A percentile compares a stretch with the other conserved stretches of the same genome.
These are phyloP conservation scores for Sicyos baderoa DNA, from an alignment of 306 rosid genomes.

Conservation along the genomic window DNA sequence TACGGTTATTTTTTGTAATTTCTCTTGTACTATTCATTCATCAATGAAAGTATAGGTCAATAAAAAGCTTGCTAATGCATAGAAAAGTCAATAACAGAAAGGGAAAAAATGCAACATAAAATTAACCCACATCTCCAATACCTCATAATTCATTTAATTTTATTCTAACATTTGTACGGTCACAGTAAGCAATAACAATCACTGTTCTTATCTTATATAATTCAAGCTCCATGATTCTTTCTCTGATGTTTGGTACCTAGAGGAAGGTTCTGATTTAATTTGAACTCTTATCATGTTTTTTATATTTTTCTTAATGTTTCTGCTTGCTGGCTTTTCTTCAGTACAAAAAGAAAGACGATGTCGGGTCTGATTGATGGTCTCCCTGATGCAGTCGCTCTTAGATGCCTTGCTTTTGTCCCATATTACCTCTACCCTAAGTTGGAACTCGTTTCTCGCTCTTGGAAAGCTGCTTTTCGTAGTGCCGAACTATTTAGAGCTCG, in stretches of 20 bases:
- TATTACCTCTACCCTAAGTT: constrained; percentile 68
- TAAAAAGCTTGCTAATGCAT: too few relatives aligned
- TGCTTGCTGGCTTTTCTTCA: constrained; percentile 23
- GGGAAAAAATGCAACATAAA: constrained; percentile 5
- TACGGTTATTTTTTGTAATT: too few relatives aligned
- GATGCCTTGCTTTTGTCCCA: constrained; percentile 91
- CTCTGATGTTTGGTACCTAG: background rate
- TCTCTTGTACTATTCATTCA: too few relatives aligned
- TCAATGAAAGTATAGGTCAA: too few relatives aligned
- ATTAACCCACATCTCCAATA: constrained; percentile 69
- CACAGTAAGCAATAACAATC: background rate
- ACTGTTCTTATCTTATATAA: background rate
- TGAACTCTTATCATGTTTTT: background rate
- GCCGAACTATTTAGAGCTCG: constrained; percentile 70
- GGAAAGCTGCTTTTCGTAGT: constrained; percentile 76
- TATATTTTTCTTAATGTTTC: constrained; percentile 14
- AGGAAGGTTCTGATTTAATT: background rate
- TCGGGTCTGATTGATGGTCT: constrained; percentile 86
- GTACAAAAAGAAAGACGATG: constrained; percentile 38
- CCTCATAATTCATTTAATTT: constrained; percentile 16
- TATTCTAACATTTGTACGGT: background rate
- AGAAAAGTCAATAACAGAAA: background rate
- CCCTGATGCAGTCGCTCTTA: constrained; percentile 83
- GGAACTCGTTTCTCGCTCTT: constrained; percentile 77
- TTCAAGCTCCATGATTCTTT: background rate